phyloP scores from a whole-genome alignment of 1,139 yeast species.

The Suhomyces kunorum region DNA sequence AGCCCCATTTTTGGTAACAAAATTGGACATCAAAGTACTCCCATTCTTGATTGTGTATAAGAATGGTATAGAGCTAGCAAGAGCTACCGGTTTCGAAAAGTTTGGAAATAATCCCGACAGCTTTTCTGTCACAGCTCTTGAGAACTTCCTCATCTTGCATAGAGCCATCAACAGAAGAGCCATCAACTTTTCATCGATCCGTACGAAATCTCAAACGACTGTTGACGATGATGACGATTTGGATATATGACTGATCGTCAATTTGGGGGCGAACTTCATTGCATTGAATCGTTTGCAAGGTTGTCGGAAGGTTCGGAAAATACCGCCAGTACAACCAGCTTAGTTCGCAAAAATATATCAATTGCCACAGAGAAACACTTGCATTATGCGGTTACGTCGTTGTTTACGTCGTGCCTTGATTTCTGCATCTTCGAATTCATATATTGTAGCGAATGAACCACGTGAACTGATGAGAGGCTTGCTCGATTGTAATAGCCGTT shows the following conservation, averaged over 20 bases:
- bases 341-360: not conserved
- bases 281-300: too few relatives aligned
- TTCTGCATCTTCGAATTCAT: not conserved
- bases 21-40: slow-evolving; percentile 61
- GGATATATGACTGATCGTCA: slow-evolving; percentile 15
- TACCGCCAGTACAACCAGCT: too few relatives aligned
- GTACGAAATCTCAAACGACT: slow-evolving; percentile 12
- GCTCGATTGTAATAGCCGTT: too few relatives aligned
- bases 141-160: slow-evolving; percentile 37
- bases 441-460: too few relatives aligned
- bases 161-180: slow-evolving; percentile 38
- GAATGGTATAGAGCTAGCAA: slow-evolving; percentile 56
- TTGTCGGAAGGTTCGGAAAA: not conserved
- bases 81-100: slow-evolving; percentile 69
- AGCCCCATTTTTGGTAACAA: slow-evolving; percentile 72
- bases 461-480: too few relatives aligned
- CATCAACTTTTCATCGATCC: slow-evolving; percentile 27
- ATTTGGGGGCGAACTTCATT: too few relatives aligned
- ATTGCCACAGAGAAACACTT: not conserved
- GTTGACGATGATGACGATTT: slow-evolving; percentile 25
- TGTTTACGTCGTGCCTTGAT: not conserved
- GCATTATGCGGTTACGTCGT: not conserved
- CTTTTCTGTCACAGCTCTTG: slow-evolving; percentile 45
- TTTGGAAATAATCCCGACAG: slow-evolving; percentile 42
- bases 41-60: slow-evolving; percentile 71